Conservation (phyloP, 768 basidiomycete species). For the Ephemerocybe angulata region DNA sequence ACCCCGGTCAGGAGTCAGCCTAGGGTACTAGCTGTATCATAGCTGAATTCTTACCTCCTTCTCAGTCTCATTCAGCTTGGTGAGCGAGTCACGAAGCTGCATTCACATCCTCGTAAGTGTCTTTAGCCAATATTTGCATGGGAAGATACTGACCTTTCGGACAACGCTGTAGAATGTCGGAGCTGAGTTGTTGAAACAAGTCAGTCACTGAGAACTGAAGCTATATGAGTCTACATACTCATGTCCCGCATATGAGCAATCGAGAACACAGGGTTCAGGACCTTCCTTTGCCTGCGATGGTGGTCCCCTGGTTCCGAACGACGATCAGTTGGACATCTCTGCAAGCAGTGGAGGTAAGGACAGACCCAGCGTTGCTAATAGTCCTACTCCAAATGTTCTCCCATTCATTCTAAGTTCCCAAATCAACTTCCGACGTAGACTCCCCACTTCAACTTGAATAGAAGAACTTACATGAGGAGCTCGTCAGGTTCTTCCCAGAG, state of each 20-base stretch:
- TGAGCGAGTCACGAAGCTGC: conserved; percentile 17
- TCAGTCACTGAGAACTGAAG: neutral
- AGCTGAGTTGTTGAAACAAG: conserved; percentile 17
- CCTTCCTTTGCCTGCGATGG: conserved; percentile 37
- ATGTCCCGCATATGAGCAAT: conserved; percentile 32
- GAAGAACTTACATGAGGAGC: conserved; percentile 8
- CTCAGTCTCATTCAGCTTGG: conserved; percentile 25
- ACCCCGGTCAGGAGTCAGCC: neutral
- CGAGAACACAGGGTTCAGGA: conserved; percentile 38
- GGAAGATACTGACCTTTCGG: conserved; percentile 14
- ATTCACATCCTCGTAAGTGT: conserved; percentile 24
- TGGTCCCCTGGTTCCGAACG: conserved; percentile 34
- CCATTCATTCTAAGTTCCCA: conserved; percentile 2
- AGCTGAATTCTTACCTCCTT: conserved; percentile 17
- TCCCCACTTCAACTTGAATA: no score
- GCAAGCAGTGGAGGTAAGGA: neutral
- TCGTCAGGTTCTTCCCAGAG: conserved; percentile 16
- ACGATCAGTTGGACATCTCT: neutral
- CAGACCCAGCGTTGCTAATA: conserved; percentile 8
- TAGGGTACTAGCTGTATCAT: neutral
- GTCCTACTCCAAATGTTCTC: conserved; percentile 6
- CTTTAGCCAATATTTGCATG: neutral
- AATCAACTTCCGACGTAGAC: conserved; percentile 6
- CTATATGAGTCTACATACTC: conserved; percentile 19
- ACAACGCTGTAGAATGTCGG: conserved; percentile 33